Percentiles rank a stretch among this genome's conserved stretches.
phyloP scores from a whole-genome alignment of 306 rosid genomes.

The Inga oerstediana region DNA sequence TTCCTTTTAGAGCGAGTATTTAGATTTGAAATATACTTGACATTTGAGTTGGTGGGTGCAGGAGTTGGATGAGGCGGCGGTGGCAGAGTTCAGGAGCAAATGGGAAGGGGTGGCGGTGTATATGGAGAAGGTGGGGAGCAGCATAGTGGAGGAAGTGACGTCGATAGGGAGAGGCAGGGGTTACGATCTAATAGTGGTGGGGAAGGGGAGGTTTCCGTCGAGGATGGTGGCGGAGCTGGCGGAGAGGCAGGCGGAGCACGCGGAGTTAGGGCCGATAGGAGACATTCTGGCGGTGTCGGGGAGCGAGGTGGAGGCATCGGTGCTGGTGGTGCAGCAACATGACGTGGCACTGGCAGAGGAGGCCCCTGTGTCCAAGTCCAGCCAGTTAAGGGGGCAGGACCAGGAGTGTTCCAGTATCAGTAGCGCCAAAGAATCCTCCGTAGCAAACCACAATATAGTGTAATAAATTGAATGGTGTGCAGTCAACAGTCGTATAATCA shows the following conservation, averaged over 20 bases:
- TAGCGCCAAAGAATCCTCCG: background rate
- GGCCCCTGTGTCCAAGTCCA: conserved; percentile 38
- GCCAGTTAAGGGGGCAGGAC: background rate
- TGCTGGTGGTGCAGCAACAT: conserved; percentile 77
- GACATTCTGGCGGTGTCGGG: conserved; percentile 62
- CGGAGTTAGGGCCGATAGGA: conserved; percentile 84
- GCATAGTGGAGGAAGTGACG: conserved; percentile 60
- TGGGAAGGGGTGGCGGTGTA: conserved; percentile 55
- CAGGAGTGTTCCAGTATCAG: background rate
- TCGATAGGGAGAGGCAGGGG: conserved; percentile 51
- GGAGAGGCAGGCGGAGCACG: conserved; percentile 55
- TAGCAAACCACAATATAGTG: background rate
- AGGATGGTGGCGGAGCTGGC: conserved; percentile 53
- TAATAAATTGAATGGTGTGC: background rate
- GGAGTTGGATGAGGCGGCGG: conserved; percentile 65
- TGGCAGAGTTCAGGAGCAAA: conserved; percentile 50
- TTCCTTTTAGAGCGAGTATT: too few species aligned
- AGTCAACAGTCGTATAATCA: too few species aligned
- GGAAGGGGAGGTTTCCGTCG: conserved; percentile 76
- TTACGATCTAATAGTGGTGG: conserved; percentile 62
- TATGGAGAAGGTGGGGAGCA: conserved; percentile 50
- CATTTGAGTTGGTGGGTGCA: conserved; percentile 4
- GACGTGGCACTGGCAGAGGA: conserved; percentile 54
- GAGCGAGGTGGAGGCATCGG: conserved; percentile 51
- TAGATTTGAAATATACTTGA: background rate